Percentiles rank a stretch among this genome's conserved stretches.
These are phyloP conservation scores for Yueomyces sinensis DNA, from an alignment of 805 yeast species.

Conservation along the genomic window DNA sequence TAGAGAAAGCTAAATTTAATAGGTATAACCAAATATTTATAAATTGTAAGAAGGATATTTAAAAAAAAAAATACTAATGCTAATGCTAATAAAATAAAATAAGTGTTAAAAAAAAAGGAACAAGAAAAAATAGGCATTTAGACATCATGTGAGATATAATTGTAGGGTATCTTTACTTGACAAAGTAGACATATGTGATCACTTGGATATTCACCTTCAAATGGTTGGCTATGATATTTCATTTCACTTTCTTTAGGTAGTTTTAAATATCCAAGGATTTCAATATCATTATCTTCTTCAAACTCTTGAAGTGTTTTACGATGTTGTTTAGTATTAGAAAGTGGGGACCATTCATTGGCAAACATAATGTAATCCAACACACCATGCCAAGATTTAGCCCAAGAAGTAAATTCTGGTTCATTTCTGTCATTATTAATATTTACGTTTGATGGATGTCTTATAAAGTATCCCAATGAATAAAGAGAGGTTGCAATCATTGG, in stretches of 20 bases:
- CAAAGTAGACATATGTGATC: conserved; percentile 83
- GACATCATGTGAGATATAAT: no score
- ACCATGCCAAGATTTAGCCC: conserved; percentile 87
- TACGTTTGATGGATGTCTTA: conserved; percentile 52
- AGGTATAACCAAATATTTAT: no score
- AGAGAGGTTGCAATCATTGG: conserved; percentile 51
- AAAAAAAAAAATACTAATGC: no score
- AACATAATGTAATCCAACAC: conserved; percentile 72
- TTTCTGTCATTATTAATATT: conserved; percentile 45
- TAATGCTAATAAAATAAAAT: neutral
- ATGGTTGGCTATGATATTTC: conserved; percentile 76
- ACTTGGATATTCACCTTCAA: conserved; percentile 69
- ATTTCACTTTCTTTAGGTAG: conserved; percentile 63
- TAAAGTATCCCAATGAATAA: conserved; percentile 53
- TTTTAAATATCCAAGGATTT: conserved; percentile 39
- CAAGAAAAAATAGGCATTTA: neutral
- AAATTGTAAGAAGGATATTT: neutral
- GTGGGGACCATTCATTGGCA: conserved; percentile 35
- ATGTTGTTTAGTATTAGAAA: conserved; percentile 13
- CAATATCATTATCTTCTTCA: conserved; percentile 29
- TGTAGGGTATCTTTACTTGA: conserved; percentile 33
- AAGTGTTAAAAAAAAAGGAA: no score
- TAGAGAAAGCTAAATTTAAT: no score
- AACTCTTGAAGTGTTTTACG: conserved; percentile 31
- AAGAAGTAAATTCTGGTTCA: conserved; percentile 80